Evolutionary conservation across 169 alveolate genomes (phyloP).

Genomic region (Hepatocystis sp.): DNA sequence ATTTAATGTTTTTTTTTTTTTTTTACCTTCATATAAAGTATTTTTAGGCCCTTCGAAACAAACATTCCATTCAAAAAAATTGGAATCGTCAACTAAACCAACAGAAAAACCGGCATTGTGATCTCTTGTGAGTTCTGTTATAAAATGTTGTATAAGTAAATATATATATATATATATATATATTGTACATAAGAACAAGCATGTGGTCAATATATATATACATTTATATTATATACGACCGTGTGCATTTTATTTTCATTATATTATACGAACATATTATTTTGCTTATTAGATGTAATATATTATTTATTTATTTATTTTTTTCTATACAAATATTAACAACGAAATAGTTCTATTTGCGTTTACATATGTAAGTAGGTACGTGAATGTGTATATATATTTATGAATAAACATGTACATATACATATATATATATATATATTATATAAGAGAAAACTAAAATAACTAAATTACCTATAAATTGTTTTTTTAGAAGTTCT

Average conservation of each 20-base stretch:
- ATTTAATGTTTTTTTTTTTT: not conserved
- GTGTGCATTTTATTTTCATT: no score
- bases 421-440: not conserved
- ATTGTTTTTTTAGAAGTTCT: constrained; percentile 86
- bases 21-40: constrained; percentile 91
- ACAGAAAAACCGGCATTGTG: constrained; percentile 94
- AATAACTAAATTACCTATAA: constrained; percentile 78
- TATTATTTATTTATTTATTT: no score
- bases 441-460: not conserved
- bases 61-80: constrained; percentile 95
- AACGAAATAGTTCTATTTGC: no score
- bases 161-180: not conserved
- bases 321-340: no score
- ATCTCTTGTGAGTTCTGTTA: constrained; percentile 88
- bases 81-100: constrained; percentile 95
- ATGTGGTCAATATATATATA: not conserved
- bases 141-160: constrained; percentile 1
- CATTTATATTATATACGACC: no score
- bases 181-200: not conserved
- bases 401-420: not conserved
- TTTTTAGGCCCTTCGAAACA: constrained; percentile 98
- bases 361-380: no score
- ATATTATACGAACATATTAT: no score
- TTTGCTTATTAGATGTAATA: no score
- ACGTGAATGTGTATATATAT: no score